phyloP scores from a whole-genome alignment of 2,329 filamentous ascomycete genomes.

The Diaporthe ilicicola region DNA sequence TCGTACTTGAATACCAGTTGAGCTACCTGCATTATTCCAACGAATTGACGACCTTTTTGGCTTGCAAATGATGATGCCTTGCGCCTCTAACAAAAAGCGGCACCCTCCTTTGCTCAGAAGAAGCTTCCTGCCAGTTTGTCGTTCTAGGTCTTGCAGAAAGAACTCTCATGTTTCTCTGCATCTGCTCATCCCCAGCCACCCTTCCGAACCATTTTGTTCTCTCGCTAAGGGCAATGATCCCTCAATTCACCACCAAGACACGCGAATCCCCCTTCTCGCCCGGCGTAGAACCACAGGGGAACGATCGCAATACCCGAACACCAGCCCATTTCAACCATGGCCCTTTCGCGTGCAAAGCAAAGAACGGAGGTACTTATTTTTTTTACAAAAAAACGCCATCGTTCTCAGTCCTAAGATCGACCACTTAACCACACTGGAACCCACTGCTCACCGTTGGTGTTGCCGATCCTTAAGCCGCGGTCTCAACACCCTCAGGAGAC shows the following conservation, averaged over 20 bases:
- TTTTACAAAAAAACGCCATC: constrained; percentile 30
- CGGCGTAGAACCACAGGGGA: constrained; percentile 12
- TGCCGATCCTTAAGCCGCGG: constrained; percentile 43
- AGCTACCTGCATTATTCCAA: constrained; percentile 32
- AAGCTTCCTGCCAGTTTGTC: constrained; percentile 5
- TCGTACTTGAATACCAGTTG: constrained; percentile 30
- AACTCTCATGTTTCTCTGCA: not conserved
- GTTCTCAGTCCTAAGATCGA: constrained; percentile 10
- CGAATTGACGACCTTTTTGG: constrained; percentile 16
- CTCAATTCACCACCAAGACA: constrained; percentile 4
- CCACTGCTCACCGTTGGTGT: not conserved
- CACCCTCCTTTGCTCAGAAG: constrained; percentile 15
- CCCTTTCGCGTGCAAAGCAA: constrained; percentile 16
- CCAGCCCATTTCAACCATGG: constrained; percentile 16
- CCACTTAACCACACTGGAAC: not conserved
- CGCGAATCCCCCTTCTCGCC: constrained; percentile 7
- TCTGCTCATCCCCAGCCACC: not conserved
- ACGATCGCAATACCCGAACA: constrained; percentile 21
- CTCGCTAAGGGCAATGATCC: constrained; percentile 3
- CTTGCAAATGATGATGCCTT: constrained; percentile 20
- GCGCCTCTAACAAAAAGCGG: constrained; percentile 24
- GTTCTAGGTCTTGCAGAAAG: constrained; percentile 7
- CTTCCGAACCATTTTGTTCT: constrained; percentile 6
- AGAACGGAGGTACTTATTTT: constrained; percentile 29
- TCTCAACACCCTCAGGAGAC: constrained; percentile 47